A percentile compares a stretch with the other conserved stretches of the same genome.
Evolutionary conservation across 805 yeast species (phyloP).

Genomic region (Candida boidinii): DNA sequence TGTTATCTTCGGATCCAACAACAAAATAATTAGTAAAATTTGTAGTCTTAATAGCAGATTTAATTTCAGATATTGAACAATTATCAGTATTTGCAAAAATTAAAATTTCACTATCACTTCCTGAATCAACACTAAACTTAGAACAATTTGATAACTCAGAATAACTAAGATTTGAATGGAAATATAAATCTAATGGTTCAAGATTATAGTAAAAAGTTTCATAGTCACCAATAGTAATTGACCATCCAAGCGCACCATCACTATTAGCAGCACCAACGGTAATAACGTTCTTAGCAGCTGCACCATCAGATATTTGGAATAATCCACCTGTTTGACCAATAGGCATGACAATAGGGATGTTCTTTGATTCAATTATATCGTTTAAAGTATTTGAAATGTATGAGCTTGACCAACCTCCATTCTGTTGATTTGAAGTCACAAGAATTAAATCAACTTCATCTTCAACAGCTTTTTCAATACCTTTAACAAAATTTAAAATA

Average conservation of each 20-base stretch:
- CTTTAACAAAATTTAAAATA: neutral
- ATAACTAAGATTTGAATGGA: neutral
- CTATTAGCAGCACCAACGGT: constrained; percentile 4
- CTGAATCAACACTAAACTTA: neutral
- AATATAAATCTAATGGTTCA: neutral
- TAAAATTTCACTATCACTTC: neutral
- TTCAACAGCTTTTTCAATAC: constrained; percentile 2
- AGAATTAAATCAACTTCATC: constrained; percentile 3
- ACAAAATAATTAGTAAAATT: constrained; percentile 3
- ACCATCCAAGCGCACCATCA: constrained; percentile 3
- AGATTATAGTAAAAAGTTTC: neutral
- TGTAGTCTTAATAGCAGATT: neutral
- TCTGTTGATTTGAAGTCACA: constrained; percentile 2
- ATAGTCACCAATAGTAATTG: constrained; percentile 1
- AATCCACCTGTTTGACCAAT: constrained; percentile 4
- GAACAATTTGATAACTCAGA: constrained; percentile 1
- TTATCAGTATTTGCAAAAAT: constrained; percentile 1
- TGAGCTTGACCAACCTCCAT: constrained; percentile 4
- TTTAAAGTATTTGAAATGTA: constrained; percentile 1
- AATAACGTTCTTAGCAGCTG: constrained; percentile 3
- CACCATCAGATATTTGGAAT: constrained; percentile 6
- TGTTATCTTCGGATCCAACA: constrained; percentile 1
- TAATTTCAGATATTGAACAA: constrained; percentile 1
- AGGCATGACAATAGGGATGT: constrained; percentile 5
- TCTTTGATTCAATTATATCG: neutral